Evolutionary conservation across 1,284 basidiomycete species (phyloP).

Genomic region (Cryptococcus sp.): DNA sequence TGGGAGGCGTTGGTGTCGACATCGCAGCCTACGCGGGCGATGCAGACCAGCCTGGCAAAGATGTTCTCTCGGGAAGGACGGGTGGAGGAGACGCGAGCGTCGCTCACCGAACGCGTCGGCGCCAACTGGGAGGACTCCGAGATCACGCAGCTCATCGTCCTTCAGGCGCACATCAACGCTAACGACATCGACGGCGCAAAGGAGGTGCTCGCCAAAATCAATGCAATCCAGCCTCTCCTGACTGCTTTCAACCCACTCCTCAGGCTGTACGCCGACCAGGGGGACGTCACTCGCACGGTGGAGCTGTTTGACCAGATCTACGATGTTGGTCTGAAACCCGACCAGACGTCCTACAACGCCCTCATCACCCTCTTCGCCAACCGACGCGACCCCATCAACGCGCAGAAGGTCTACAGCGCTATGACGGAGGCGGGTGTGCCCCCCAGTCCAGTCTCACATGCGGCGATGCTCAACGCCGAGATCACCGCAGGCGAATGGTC

Average conservation of each 20-base stretch:
- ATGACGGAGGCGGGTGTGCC: constrained; percentile 53
- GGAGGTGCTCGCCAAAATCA: constrained; percentile 14
- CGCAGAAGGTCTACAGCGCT: constrained; percentile 63
- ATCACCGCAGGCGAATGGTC: constrained; percentile 71
- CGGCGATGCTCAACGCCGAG: constrained; percentile 76
- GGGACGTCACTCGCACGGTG: constrained; percentile 59
- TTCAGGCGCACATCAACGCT: constrained; percentile 20
- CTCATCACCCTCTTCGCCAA: constrained; percentile 67
- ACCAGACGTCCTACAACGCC: constrained; percentile 62
- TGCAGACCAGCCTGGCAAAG: constrained; percentile 3
- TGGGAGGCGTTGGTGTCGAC: constrained; percentile 8
- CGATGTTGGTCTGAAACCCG: constrained; percentile 54
- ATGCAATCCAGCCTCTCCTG: constrained; percentile 7
- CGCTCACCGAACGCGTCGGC: constrained; percentile 3
- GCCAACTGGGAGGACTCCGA: neutral
- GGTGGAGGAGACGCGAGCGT: constrained; percentile 4
- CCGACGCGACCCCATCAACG: constrained; percentile 64
- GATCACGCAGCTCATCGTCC: constrained; percentile 17
- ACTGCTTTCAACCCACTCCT: constrained; percentile 57
- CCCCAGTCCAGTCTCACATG: constrained; percentile 65
- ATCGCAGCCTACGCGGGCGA: constrained; percentile 4
- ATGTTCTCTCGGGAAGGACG: constrained; percentile 7
- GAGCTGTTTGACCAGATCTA: constrained; percentile 65
- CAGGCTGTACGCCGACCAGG: constrained; percentile 58
- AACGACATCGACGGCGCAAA: constrained; percentile 18